Conservation (phyloP, 2,329 filamentous ascomycete genomes). For the Colletotrichum aenigma region DNA sequence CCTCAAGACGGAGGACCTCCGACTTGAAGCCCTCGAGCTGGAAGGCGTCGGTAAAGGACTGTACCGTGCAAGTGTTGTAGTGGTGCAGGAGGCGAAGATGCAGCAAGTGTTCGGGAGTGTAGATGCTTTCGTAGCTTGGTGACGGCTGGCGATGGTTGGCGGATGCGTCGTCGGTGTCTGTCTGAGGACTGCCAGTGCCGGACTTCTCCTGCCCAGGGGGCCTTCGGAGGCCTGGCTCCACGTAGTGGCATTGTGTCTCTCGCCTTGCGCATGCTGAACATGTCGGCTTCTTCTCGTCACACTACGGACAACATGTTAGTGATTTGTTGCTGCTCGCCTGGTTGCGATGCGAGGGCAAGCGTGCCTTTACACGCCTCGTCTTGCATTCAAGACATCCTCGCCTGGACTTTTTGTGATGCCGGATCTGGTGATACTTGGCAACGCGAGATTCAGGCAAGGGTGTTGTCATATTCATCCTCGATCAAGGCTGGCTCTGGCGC, state of each 20-base stretch:
- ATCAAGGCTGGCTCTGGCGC: not conserved
- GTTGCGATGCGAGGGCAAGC: not conserved
- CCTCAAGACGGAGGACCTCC: not conserved
- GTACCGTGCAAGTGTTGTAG: not conserved
- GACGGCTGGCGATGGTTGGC: not conserved
- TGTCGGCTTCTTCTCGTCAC: not conserved
- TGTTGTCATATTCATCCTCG: not conserved
- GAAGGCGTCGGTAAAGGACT: not conserved
- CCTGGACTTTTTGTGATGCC: not conserved
- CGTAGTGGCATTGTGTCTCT: not conserved
- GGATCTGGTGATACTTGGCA: not conserved
- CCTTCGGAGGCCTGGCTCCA: not conserved
- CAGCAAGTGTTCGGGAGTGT: not conserved
- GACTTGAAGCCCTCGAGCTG: not conserved
- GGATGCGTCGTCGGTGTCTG: not conserved
- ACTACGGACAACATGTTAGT: not conserved
- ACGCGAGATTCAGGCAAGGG: not conserved
- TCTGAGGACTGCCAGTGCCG: not conserved
- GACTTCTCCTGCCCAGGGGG: not conserved
- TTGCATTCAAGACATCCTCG: not conserved
- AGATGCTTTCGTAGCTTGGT: not conserved
- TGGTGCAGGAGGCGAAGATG: not conserved
- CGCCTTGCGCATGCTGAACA: not conserved
- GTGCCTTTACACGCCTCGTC: not conserved
- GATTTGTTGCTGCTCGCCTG: not conserved